Base-by-base conservation (phyloP, 2,329 filamentous ascomycete species). In the Aplosporella prunicola region DNA sequence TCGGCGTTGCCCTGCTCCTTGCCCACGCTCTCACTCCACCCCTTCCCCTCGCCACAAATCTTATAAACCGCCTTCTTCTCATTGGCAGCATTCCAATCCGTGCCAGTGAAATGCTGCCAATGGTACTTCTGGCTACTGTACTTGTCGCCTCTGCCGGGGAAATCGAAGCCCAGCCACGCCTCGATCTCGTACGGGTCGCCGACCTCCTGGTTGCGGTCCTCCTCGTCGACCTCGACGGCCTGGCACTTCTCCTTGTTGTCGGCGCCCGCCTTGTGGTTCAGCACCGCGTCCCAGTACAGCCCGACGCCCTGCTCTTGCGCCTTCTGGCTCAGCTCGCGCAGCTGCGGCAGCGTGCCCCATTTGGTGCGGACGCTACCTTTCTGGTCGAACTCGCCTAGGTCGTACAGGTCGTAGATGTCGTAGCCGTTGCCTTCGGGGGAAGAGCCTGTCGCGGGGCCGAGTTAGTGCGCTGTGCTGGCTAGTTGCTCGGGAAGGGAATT, bases 181-280 rank as follows among this genome's bases (percentile, higher is more conserved):
- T 78, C 69, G 41, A 85, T 80, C 51, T 80, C 70, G 42, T 72
- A 71, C 0, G 72, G 66, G 5, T 71, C 64, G 3, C 65, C 68
- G 4, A 72, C 61, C 25, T 69, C 68, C 39, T 70, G 63, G 18
- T 64, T 72, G 13, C 78, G 69, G 51, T 82, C 72, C 50, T 25
- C 22, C n/a, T 49, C 36, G 50, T 84, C 71, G 16, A 84, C 80
- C 53, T 79, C 76, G 29, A 80, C 67, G 2, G 75, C 78, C 41
- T 63, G 60, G 40, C 71, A 79, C 37, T 69, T 69, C 52, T 84
- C 80, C 17, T 69, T 76, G 35, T 65, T 65, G 52, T 85, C 80
- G 5, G 76, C 80, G 2, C 71, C 79, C 3, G 78, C 77, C 53
- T 80, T 82, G 53, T 84, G 80, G 49, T 83, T 85, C 29, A 84